A percentile compares a stretch with the other conserved stretches of the same genome.
phyloP scores from a whole-genome alignment of 2,329 filamentous ascomycete genomes.

The Samsoniella hepiali region DNA sequence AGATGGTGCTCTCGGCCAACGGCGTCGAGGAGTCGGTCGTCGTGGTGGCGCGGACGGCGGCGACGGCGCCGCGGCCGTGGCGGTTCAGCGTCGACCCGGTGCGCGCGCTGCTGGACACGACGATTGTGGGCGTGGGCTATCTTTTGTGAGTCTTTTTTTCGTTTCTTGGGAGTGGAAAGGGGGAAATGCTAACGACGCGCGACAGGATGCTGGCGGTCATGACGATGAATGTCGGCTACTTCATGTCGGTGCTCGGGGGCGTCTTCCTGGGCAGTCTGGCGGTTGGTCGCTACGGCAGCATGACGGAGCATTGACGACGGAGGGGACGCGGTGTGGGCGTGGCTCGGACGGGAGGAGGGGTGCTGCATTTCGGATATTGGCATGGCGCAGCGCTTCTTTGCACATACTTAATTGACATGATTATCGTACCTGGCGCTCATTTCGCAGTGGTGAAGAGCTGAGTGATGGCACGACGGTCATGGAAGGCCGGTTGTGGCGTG shows the following conservation, averaged over 20 bases:
- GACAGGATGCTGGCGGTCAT: constrained; percentile 86
- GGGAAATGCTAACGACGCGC: constrained; percentile 11
- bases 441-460: too few species aligned
- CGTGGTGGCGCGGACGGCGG: constrained; percentile 60
- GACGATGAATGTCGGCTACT: constrained; percentile 85
- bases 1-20: constrained; percentile 66
- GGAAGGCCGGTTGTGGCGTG: too few species aligned
- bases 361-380: neutral
- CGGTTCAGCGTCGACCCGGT: constrained; percentile 76
- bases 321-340: too few species aligned
- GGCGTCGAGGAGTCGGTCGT: constrained; percentile 78
- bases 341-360: neutral
- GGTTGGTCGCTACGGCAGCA: constrained; percentile 64
- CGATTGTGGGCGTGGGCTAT: constrained; percentile 76
- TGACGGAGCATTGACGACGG: constrained; percentile 42
- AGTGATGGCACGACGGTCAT: too few species aligned
- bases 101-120: constrained; percentile 65
- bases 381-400: neutral
- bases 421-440: too few species aligned
- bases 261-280: constrained; percentile 83
- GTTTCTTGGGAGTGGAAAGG: neutral
- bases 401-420: too few species aligned
- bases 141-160: constrained; percentile 64
- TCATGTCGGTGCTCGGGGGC: constrained; percentile 73
- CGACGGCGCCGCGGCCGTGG: constrained; percentile 63